These are phyloP conservation scores for Pseudocercospora cruenta DNA, from an alignment of 2,329 filamentous ascomycete genomes.

Conservation along the genomic window DNA sequence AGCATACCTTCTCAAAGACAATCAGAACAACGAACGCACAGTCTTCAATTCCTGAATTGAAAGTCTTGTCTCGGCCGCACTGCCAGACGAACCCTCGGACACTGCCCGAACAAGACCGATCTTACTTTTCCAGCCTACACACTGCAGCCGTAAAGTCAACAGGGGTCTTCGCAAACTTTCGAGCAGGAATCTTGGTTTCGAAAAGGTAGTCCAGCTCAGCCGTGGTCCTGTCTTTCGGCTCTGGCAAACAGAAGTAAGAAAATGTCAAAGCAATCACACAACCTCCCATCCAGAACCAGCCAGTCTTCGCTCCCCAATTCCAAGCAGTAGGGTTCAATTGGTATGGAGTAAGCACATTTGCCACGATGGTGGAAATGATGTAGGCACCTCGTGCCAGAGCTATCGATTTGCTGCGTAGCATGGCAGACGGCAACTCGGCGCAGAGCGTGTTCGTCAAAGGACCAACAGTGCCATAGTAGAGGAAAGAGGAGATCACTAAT, in stretches of 20 bases:
- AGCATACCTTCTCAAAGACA: too few relatives aligned
- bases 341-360: slow-evolving; percentile 30
- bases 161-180: slow-evolving; percentile 44
- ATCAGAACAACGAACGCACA: too few relatives aligned
- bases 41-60: too few relatives aligned
- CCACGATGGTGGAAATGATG: slow-evolving; percentile 10
- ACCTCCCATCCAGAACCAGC: slow-evolving; percentile 7
- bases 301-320: slow-evolving; percentile 13
- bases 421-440: background rate
- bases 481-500: slow-evolving; percentile 25
- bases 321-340: slow-evolving; percentile 32
- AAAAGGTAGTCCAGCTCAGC: slow-evolving; percentile 52
- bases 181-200: slow-evolving; percentile 45
- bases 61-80: too few relatives aligned
- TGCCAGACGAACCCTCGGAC: too few relatives aligned
- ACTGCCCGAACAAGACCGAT: background rate
- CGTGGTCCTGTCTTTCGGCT: slow-evolving; percentile 51
- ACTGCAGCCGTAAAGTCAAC: slow-evolving; percentile 33
- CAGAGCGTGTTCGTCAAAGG: slow-evolving; percentile 18
- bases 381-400: background rate
- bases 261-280: background rate
- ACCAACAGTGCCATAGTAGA: slow-evolving; percentile 35
- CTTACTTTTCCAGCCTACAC: background rate
- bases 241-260: slow-evolving; percentile 29
- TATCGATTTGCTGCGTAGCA: slow-evolving; percentile 3